phyloP scores from a whole-genome alignment of 2,329 filamentous ascomycete genomes.

The Pyricularia sp. region DNA sequence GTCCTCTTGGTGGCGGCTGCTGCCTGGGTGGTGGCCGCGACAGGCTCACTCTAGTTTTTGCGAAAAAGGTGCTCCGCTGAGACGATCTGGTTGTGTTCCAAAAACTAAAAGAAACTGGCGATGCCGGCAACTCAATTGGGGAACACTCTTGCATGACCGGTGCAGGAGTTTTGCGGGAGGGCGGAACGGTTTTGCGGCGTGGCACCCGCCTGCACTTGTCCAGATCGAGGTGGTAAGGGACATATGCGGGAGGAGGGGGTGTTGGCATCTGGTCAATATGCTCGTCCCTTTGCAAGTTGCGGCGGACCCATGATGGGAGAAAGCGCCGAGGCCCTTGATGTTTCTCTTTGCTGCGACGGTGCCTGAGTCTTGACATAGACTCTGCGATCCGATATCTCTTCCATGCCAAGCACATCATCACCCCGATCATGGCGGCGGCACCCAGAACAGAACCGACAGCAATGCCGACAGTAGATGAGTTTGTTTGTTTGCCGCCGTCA shows the following conservation, averaged over 20 bases:
- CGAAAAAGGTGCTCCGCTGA: neutral
- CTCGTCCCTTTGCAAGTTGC: neutral
- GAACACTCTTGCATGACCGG: neutral
- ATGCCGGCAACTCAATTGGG: slow-evolving; percentile 10
- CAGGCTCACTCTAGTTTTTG: neutral
- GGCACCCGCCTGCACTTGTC: slow-evolving; percentile 4
- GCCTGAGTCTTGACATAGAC: neutral
- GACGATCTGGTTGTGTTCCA: neutral
- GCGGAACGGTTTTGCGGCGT: slow-evolving; percentile 4
- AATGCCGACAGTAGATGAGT: slow-evolving; percentile 1
- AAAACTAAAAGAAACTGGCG: slow-evolving; percentile 12
- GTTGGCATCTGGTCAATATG: neutral
- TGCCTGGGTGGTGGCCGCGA: neutral
- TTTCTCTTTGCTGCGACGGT: neutral
- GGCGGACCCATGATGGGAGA: neutral
- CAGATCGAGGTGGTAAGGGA: neutral
- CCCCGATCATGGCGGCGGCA: slow-evolving; percentile 4
- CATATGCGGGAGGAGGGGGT: neutral
- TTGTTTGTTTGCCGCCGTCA: neutral
- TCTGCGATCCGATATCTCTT: neutral
- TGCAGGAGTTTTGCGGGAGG: neutral
- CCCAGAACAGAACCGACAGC: slow-evolving; percentile 3
- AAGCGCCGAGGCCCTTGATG: neutral
- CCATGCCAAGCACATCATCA: slow-evolving; percentile 4
- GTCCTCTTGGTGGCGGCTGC: neutral